phyloP scores from a whole-genome alignment of 2,329 filamentous ascomycete species.

The Sarocladium brachiariae region DNA sequence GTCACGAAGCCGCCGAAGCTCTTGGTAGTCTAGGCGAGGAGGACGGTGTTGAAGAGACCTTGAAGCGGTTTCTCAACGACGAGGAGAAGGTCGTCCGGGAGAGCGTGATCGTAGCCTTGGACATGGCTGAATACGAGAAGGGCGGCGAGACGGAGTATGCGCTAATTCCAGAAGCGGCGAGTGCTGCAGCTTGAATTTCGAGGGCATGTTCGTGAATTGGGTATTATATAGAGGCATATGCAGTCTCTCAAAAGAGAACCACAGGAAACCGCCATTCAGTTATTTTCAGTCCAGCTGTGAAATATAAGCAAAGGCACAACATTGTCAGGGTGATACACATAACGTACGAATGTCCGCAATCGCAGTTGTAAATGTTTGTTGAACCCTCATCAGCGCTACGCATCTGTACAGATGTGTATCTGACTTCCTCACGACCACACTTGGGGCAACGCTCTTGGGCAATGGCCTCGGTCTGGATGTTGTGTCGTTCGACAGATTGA shows the following conservation, averaged over 20 bases:
- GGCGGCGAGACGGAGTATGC: slow-evolving; percentile 86
- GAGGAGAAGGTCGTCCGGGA: slow-evolving; percentile 90
- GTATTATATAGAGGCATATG: slow-evolving; percentile 12
- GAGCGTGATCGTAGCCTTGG: slow-evolving; percentile 88
- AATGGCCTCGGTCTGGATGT: slow-evolving; percentile 65
- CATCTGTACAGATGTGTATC: slow-evolving; percentile 77
- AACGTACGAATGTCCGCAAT: slow-evolving; percentile 75
- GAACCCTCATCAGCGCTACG: slow-evolving; percentile 92
- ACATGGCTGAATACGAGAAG: slow-evolving; percentile 97
- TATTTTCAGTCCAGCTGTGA: slow-evolving; percentile 51
- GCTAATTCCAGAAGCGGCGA: slow-evolving; percentile 62
- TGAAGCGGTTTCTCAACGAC: slow-evolving; percentile 81
- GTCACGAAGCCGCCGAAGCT: slow-evolving; percentile 94
- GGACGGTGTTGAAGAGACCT: slow-evolving; percentile 79
- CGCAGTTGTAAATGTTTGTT: slow-evolving; percentile 84
- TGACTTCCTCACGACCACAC: slow-evolving; percentile 76
- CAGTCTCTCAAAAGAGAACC: neutral
- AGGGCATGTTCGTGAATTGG: slow-evolving; percentile 14
- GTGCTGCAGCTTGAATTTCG: slow-evolving; percentile 30
- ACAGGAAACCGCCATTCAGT: slow-evolving; percentile 34
- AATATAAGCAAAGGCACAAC: slow-evolving; percentile 7
- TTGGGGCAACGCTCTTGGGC: slow-evolving; percentile 67
- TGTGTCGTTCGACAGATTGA: slow-evolving; percentile 71
- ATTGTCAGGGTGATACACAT: slow-evolving; percentile 3
- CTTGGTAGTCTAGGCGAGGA: slow-evolving; percentile 91